Base-by-base conservation (phyloP, 1,284 basidiomycete genomes). In the Ustilago cynodontis region DNA sequence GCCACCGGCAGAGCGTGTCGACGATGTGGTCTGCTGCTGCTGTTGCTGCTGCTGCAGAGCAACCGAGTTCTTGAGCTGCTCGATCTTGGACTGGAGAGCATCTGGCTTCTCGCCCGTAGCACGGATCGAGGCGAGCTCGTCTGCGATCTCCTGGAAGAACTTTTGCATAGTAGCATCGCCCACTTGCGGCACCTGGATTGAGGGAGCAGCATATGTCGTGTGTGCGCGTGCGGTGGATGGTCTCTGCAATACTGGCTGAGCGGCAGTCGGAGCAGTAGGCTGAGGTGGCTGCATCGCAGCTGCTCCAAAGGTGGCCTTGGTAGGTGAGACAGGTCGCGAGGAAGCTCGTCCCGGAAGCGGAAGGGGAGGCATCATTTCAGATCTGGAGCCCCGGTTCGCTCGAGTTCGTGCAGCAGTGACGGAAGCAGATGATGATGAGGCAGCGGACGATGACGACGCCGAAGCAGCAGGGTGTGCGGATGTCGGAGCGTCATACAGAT, bases 91-190 rank as follows among this genome's bases (percentile, higher is more conserved):
- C 86, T 86, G 74, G 86, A 87, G 78, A 91, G 90, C 87, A 29
- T 78, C 80, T 11, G 76, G 72, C 58, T 75, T 71, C 45, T 71
- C 75, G 18, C 80, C 80, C 16, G 71, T 78, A 13, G 79, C 77
- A 11, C 82, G 78, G 45, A 94, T 90, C 52, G 90, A 89, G 67
- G 91, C 91, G 52, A 94, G 89, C 79, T 93, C 92, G 47, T 93
- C 91, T 8, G 91, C 91, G 56, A 95, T 91, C 86, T 94, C 92
- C 63, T 91, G 88, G 86, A 94, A 92, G 86, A 94, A 94, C 45
- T 89, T 86, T 69, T 93, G 92, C 84, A 94, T 90, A 49, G 90
- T 90, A 52, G 90, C 90, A 78, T 93, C 92, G 71, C 90, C 52
- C 28, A 71, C 76, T 52, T 68, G 70, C 5, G 74, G 75, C 55